Evolutionary conservation across 768 basidiomycete species (phyloP).

Genomic region (Melanogaster broomeanus): DNA sequence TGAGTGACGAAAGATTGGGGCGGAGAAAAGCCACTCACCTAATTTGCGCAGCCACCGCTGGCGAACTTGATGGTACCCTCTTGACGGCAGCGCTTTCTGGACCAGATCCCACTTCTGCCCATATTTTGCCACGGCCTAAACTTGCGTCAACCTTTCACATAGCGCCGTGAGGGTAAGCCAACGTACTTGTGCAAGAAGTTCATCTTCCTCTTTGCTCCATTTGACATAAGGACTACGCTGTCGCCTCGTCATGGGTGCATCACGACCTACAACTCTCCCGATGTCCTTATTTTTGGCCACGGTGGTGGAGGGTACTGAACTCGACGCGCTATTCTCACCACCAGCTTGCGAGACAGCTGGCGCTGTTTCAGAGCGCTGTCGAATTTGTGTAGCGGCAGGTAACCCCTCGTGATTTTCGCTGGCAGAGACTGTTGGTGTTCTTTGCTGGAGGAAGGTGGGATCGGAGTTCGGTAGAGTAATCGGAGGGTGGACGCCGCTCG

Average conservation of each 20-base stretch:
- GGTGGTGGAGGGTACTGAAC: not conserved
- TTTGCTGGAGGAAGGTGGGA: not conserved
- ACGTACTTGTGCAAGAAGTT: conserved; percentile 38
- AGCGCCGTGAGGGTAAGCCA: not conserved
- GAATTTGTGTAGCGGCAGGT: not conserved
- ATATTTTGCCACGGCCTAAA: conserved; percentile 40
- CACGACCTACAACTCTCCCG: conserved; percentile 31
- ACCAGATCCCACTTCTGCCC: conserved; percentile 43
- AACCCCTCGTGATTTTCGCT: conserved; percentile 10
- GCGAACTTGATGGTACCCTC: conserved; percentile 45
- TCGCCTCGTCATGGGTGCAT: conserved; percentile 32
- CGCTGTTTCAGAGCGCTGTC: conserved; percentile 7
- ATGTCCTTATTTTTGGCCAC: conserved; percentile 22
- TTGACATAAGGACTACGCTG: conserved; percentile 43
- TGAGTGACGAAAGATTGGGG: not conserved
- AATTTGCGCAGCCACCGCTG: conserved; percentile 45
- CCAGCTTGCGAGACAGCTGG: not conserved
- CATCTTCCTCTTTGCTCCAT: conserved; percentile 46
- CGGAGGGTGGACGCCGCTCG: not conserved
- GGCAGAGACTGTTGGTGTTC: not conserved
- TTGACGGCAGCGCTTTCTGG: conserved; percentile 40
- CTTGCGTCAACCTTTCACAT: not conserved
- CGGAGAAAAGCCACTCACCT: conserved; percentile 20
- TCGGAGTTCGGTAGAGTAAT: not conserved
- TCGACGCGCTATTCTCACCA: conserved; percentile 1